phyloP scores from a whole-genome alignment of 1,284 basidiomycete species.

The Papiliotrema flavescens region DNA sequence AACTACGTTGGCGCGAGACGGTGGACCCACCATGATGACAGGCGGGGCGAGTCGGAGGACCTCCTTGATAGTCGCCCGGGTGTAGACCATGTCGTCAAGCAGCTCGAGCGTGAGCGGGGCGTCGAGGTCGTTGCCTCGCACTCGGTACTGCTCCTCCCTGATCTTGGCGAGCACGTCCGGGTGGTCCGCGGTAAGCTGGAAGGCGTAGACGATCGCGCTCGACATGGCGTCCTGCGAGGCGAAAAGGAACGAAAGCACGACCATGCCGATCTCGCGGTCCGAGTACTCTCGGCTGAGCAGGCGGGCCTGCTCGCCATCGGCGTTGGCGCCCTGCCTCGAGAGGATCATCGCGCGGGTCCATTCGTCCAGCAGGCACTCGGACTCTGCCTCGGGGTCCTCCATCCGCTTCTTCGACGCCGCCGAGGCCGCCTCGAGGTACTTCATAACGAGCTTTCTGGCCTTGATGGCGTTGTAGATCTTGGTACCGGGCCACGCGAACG shows the following conservation, averaged over 20 bases:
- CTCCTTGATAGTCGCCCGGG: slow-evolving; percentile 89
- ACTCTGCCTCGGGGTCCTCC: slow-evolving; percentile 68
- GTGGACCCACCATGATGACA: slow-evolving; percentile 72
- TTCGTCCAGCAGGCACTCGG: slow-evolving; percentile 86
- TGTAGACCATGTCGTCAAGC: slow-evolving; percentile 89
- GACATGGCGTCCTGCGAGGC: slow-evolving; percentile 99
- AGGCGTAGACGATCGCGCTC: slow-evolving; percentile 77
- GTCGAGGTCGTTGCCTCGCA: slow-evolving; percentile 75
- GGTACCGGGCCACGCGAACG: slow-evolving; percentile 89
- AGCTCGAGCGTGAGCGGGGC: slow-evolving; percentile 82
- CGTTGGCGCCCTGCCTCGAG: slow-evolving; percentile 55
- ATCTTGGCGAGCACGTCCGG: slow-evolving; percentile 87
- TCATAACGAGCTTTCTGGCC: slow-evolving; percentile 83
- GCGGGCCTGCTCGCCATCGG: slow-evolving; percentile 59
- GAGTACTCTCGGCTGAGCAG: slow-evolving; percentile 70
- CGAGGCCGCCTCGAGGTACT: slow-evolving; percentile 78
- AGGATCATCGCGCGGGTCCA: slow-evolving; percentile 75
- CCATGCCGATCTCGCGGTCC: slow-evolving; percentile 94
- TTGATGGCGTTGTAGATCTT: slow-evolving; percentile 94
- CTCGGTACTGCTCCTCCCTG: slow-evolving; percentile 81
- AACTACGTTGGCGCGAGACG: not conserved
- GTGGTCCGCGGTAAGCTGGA: slow-evolving; percentile 93
- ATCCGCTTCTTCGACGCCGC: slow-evolving; percentile 77
- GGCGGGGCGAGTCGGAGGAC: slow-evolving; percentile 85
- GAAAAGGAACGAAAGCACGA: slow-evolving; percentile 93